Evolutionary conservation across 495 filamentous ascomycete species (phyloP).

Genomic region (Podospora pseudocomata): DNA sequence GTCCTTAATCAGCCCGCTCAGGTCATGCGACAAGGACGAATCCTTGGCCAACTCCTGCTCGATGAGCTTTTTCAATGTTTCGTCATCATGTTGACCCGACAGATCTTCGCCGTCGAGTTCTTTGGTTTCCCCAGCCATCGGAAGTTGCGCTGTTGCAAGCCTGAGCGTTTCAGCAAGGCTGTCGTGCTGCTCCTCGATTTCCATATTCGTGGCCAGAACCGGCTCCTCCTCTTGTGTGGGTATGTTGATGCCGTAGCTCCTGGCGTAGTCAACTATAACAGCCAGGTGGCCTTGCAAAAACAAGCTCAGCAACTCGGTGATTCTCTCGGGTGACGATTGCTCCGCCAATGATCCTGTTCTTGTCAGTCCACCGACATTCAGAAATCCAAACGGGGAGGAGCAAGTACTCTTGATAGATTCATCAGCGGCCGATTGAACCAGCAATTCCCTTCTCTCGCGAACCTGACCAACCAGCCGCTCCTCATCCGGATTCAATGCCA

Average conservation of each 20-base stretch:
- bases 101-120: constrained; percentile 9
- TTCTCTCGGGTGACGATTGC: constrained; percentile 77
- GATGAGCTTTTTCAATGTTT: constrained; percentile 26
- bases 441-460: constrained; percentile 60
- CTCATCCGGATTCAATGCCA: constrained; percentile 65
- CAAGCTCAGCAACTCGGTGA: constrained; percentile 66
- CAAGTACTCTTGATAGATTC: constrained; percentile 47
- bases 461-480: constrained; percentile 67
- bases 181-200: constrained; percentile 27
- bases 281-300: constrained; percentile 76
- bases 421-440: constrained; percentile 57
- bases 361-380: constrained; percentile 25
- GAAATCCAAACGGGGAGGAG: background rate
- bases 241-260: constrained; percentile 40
- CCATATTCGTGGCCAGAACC: constrained; percentile 12
- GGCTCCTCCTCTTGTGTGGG: constrained; percentile 32
- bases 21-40: background rate
- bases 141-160: constrained; percentile 23
- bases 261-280: constrained; percentile 52
- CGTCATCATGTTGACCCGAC: constrained; percentile 8
- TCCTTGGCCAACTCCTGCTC: constrained; percentile 27
- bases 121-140: constrained; percentile 13
- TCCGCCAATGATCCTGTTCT: constrained; percentile 55
- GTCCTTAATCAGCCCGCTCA: constrained; percentile 9
- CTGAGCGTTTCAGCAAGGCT: constrained; percentile 31